Evolutionary conservation across 2,329 filamentous ascomycete species (phyloP), one percentile per base, ranked within the genome.

Genomic region (Ophiosphaerella narmari): DNA sequence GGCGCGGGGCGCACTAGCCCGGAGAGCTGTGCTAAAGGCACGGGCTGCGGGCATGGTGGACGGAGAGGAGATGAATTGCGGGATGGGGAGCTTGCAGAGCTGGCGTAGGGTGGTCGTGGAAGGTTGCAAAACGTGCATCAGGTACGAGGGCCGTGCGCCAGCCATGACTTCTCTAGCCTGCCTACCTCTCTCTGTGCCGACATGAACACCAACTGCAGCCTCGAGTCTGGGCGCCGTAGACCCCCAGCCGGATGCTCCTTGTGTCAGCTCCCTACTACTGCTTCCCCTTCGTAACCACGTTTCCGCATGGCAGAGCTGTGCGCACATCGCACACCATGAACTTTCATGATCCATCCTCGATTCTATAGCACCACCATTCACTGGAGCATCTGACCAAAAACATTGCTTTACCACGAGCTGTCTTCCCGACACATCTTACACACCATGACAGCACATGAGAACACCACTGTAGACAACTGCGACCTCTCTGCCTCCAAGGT

Each of bases 1-100:
- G 71, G 80, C 78, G 76, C 87, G 80, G 68, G 77, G 76, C 61
- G 73, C 75, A 70, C 76, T 77, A 70, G 80, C 79, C 70, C 82
- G 82, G 71, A 82, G 76, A 75, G 79, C 79, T 67, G 80, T 78
- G 73, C 79, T 80, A 72, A 80, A 78, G 69, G 79, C 74, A 70
- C 81, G 79, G 74, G 77, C 76, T 73, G 81, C 78, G 73, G 82
- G 73, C 82, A 85, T 85, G 62, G 69, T 75, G 69, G 65, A 58
- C 52, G 57, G 68, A 70, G 65, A 52, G 63, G 67, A 71, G 70
- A 72, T 70, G 68, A 60, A 55, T 67, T 63, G 60, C 58, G 59
- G 58, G 59, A 57, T 66, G 65, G 61, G 57, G 59, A 61, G 57
- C 57, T 58, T 54, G 31, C 48, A 54, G 60, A 57, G 56, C 58